Conservation (phyloP, 768 basidiomycete species). For the Leucosporidium scottii region DNA sequence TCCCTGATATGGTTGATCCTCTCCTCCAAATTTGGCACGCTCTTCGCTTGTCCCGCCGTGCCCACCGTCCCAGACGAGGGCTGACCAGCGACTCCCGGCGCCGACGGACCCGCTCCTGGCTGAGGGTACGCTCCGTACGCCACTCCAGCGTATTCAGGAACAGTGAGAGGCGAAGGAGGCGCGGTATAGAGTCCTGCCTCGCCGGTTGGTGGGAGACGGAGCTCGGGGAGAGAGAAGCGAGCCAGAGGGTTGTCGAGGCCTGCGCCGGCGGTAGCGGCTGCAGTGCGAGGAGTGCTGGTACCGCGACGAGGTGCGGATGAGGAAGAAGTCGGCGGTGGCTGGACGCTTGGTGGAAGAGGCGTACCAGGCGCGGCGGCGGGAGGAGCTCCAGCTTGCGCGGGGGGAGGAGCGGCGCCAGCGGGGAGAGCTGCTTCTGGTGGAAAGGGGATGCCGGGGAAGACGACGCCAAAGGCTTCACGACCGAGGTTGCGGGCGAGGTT, state of each 20-base stretch:
- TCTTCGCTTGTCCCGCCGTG: neutral
- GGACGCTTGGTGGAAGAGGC: neutral
- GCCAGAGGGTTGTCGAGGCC: conserved; percentile 26
- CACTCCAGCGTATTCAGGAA: conserved; percentile 3
- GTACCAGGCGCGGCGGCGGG: conserved; percentile 32
- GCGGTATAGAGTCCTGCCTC: conserved; percentile 27
- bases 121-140: conserved; percentile 28
- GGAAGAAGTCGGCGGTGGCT: neutral
- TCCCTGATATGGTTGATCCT: conserved; percentile 4
- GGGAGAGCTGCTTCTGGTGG: conserved; percentile 15
- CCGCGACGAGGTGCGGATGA: neutral
- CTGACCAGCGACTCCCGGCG: neutral
- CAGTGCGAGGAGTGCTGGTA: conserved; percentile 6
- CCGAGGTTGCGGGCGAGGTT: conserved; percentile 33
- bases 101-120: neutral
- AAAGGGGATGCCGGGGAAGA: conserved; percentile 37
- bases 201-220: conserved; percentile 26
- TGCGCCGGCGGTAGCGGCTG: conserved; percentile 22
- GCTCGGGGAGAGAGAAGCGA: conserved; percentile 20
- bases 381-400: conserved; percentile 37
- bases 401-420: neutral
- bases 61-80: neutral
- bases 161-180: conserved; percentile 5
- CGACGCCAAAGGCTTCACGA: conserved; percentile 34
- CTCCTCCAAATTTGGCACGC: conserved; percentile 11